Evolutionary conservation across 169 alveolate species (phyloP), one percentile per base, ranked within the genome.

Genomic region (Eimeria tenella): DNA sequence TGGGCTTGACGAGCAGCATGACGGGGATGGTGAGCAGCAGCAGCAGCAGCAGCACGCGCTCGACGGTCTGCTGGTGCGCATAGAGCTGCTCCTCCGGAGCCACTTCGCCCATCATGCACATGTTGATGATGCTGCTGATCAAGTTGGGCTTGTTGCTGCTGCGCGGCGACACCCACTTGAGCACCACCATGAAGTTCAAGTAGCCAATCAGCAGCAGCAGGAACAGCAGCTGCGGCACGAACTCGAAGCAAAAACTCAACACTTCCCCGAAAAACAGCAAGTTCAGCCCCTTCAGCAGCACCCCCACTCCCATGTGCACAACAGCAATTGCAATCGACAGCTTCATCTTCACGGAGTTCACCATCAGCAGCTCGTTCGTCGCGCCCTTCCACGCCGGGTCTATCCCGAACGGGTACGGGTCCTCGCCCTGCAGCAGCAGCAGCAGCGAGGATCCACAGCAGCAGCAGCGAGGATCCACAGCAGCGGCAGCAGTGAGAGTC

Each of bases 331-430:
- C 97, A 23, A 99, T 99, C 3, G 99, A 98, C 63, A 99, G 96
- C 96, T 99, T 99, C 99, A 99, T 99, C 97, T 99, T 99, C 94
- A 98, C 97, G 4, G 99, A 98, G 96, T 99, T 99, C 86, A 98
- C 95, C 97, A 98, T 98, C 52, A 98, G 95, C 95, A 99, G 97
- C 95, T 99, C 99, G 95, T 99, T 99, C 31, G 94, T 94, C 42
- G 99, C 98, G 7, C 99, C 98, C 94, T 98, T 98, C 99, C 99
- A 99, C 52, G 98, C 98, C 15, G 99, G 99, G 93, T 99, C 99
- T 63, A 99, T 95, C 23, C 99, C 99, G 88, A 99, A 97, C 8
- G 99, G 99, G 84, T 98, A 98, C 21, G 99, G 99, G 84, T 95
- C 95, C 74, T 56, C 73, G 53, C 79, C 84, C 58, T 93, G 52